phyloP scores from a whole-genome alignment of 371 early-diverging fungal genomes.

The Haplosporangium sp. region DNA sequence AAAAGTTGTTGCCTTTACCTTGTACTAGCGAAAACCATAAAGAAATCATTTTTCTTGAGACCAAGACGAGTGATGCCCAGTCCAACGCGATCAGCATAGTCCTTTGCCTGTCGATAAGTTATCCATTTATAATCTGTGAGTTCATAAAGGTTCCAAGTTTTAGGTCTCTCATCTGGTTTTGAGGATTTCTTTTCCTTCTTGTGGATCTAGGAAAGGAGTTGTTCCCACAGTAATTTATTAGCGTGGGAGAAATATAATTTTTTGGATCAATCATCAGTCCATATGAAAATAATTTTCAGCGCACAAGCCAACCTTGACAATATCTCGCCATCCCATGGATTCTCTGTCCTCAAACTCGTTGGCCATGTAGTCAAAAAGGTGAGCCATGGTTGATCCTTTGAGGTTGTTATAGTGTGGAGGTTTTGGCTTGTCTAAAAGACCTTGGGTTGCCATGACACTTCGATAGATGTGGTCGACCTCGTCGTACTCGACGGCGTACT shows the following conservation, averaged over 20 bases:
- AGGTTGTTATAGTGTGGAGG: constrained; percentile 55
- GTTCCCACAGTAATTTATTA: neutral
- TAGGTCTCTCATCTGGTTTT: constrained; percentile 56
- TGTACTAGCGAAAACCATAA: constrained; percentile 73
- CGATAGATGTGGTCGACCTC: constrained; percentile 64
- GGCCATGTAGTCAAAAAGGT: constrained; percentile 62
- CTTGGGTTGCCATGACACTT: constrained; percentile 56
- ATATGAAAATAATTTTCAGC: neutral
- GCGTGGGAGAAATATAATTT: neutral
- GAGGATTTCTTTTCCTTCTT: constrained; percentile 48
- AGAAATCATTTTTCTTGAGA: constrained; percentile 58
- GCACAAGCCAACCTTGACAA: constrained; percentile 59
- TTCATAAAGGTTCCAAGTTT: constrained; percentile 68
- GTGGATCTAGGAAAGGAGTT: constrained; percentile 48
- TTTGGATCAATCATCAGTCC: neutral
- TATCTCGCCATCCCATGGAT: constrained; percentile 62
- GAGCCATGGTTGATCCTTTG: constrained; percentile 57
- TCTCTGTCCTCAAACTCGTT: constrained; percentile 57
- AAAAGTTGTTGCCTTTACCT: constrained; percentile 47
- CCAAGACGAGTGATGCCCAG: constrained; percentile 57
- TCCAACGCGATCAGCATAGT: constrained; percentile 57
- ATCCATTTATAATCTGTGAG: constrained; percentile 68
- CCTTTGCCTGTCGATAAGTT: constrained; percentile 58
- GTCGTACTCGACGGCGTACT: constrained; percentile 59
- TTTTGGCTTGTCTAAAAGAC: constrained; percentile 59